A percentile compares a stretch with the other conserved stretches of the same genome.
Evolutionary conservation across 805 yeast species (phyloP).

Genomic region (Priceomyces fermenticarens): DNA sequence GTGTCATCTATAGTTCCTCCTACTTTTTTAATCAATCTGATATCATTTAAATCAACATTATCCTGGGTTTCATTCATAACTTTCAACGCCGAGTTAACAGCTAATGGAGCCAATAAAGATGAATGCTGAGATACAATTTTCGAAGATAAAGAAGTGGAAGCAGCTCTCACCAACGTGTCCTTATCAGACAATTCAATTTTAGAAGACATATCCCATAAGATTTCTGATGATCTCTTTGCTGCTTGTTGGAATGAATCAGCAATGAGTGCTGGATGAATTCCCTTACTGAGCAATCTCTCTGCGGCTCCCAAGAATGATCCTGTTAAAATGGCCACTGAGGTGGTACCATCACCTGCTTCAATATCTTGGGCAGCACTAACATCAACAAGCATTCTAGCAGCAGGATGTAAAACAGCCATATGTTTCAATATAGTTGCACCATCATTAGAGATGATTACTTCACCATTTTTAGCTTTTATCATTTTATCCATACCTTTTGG

Average conservation of each 20-base stretch:
- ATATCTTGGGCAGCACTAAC: constrained; percentile 97
- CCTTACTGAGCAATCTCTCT: constrained; percentile 81
- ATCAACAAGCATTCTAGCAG: constrained; percentile 95
- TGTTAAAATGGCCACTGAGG: constrained; percentile 92
- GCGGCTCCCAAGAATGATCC: constrained; percentile 96
- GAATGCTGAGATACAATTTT: constrained; percentile 95
- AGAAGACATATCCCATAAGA: constrained; percentile 80
- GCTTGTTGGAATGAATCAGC: constrained; percentile 93
- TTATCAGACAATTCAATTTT: constrained; percentile 76
- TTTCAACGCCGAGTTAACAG: constrained; percentile 88
- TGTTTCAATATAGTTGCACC: constrained; percentile 96
- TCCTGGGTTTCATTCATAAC: constrained; percentile 61
- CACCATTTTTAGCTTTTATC: constrained; percentile 92
- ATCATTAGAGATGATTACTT: constrained; percentile 92
- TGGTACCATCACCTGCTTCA: constrained; percentile 99
- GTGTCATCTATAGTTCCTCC: constrained; percentile 99
- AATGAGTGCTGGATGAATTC: constrained; percentile 92
- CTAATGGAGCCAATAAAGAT: constrained; percentile 80
- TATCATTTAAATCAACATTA: constrained; percentile 81
- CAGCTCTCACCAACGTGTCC: constrained; percentile 85
- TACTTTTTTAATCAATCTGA: constrained; percentile 85
- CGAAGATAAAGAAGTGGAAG: constrained; percentile 88
- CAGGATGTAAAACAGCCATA: constrained; percentile 98
- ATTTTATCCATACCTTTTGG: constrained; percentile 99
- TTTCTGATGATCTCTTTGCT: constrained; percentile 76